Conservation (phyloP, 805 yeast genomes). For the Barnettozyma salicaria region DNA sequence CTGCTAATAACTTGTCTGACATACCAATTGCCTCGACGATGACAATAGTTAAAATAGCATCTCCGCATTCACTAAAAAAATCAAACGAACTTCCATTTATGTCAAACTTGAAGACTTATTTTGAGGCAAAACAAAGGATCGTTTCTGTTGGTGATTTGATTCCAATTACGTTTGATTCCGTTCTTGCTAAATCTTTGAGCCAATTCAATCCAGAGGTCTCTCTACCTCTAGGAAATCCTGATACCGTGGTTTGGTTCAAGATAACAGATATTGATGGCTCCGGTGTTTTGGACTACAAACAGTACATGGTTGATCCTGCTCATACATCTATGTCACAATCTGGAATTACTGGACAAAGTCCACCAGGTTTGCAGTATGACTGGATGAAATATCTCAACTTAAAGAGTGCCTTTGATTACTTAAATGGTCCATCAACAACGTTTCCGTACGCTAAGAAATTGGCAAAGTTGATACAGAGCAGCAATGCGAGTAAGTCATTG, state of each 20-base stretch:
- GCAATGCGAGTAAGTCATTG: slow-evolving; percentile 35
- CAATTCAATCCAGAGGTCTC: slow-evolving; percentile 14
- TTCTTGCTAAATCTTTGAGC: slow-evolving; percentile 45
- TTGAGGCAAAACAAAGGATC: slow-evolving; percentile 52
- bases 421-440: slow-evolving; percentile 18
- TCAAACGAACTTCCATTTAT: slow-evolving; percentile 55
- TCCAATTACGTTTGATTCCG: slow-evolving; percentile 71
- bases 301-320: slow-evolving; percentile 58
- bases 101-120: slow-evolving; percentile 52
- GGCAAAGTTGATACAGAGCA: slow-evolving; percentile 48
- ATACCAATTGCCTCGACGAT: slow-evolving; percentile 54
- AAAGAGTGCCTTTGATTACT: slow-evolving; percentile 35
- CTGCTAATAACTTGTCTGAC: slow-evolving; percentile 17
- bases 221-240: slow-evolving; percentile 54
- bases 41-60: slow-evolving; percentile 59
- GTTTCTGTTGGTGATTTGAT: slow-evolving; percentile 62
- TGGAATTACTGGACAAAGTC: slow-evolving; percentile 45
- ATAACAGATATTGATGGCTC: slow-evolving; percentile 43
- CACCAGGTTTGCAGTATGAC: slow-evolving; percentile 23
- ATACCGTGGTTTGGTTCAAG: slow-evolving; percentile 81
- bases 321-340: slow-evolving; percentile 63
- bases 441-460: slow-evolving; percentile 49
- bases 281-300: slow-evolving; percentile 25
- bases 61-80: slow-evolving; percentile 63
- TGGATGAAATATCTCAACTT: slow-evolving; percentile 46